Conservation (phyloP, 176 grass and related monocot species). For the Alopecurus myosuroides region DNA sequence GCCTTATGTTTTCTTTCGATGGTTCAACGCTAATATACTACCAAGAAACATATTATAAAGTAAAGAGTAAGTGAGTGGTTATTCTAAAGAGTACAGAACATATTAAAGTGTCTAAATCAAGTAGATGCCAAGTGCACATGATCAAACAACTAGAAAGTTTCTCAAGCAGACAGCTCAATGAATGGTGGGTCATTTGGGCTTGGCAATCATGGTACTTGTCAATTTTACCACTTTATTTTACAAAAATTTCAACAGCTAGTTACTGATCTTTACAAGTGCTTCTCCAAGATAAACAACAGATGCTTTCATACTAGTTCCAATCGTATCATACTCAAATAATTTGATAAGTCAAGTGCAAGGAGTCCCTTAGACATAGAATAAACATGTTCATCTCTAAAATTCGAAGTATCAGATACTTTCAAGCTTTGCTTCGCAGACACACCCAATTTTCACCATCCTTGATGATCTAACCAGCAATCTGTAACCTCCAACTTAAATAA, state of each 20-base stretch:
- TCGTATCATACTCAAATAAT: constrained; percentile 76
- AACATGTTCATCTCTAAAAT: constrained; percentile 13
- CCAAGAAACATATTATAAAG: no score
- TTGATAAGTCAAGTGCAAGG: background rate
- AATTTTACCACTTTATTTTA: constrained; percentile 9
- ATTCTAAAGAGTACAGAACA: background rate
- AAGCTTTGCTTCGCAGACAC: background rate
- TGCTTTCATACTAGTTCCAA: constrained; percentile 89
- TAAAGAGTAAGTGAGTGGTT: background rate
- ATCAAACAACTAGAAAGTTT: no score
- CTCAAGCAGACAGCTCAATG: background rate
- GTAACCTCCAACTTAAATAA: background rate
- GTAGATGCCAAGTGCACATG: no score
- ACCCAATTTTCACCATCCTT: background rate
- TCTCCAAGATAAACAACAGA: constrained; percentile 85
- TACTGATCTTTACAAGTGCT: constrained; percentile 86
- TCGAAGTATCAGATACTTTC: no score
- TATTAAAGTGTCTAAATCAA: background rate
- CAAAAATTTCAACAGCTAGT: background rate
- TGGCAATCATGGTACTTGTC: background rate
- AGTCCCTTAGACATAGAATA: background rate
- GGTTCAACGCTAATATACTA: no score
- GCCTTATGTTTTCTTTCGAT: no score
- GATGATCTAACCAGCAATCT: background rate
- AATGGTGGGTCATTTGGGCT: background rate